Conservation (phyloP, 305 asterid species). For the Stenogyne calaminthoides region DNA sequence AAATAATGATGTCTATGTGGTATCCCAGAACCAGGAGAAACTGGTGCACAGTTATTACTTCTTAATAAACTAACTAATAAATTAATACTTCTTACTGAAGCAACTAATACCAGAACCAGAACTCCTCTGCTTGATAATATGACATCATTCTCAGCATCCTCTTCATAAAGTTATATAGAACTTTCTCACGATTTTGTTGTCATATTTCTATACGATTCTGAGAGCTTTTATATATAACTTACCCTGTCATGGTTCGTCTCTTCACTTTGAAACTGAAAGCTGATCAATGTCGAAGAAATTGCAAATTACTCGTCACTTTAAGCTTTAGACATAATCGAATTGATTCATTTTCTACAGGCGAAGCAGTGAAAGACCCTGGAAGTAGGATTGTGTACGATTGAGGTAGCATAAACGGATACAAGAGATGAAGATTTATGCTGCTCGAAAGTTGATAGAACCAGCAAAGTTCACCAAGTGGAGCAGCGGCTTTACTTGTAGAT, state of each 20-base stretch:
- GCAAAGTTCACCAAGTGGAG: slow-evolving; percentile 27
- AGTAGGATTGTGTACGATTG: slow-evolving; percentile 6
- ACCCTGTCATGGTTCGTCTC: not conserved
- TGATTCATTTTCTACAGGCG: slow-evolving; percentile 36
- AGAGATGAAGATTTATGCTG: slow-evolving; percentile 32
- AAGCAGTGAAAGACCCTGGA: slow-evolving; percentile 39
- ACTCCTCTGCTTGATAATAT: not conserved
- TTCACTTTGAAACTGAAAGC: not conserved
- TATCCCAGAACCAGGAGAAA: not conserved
- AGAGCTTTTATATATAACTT: not conserved
- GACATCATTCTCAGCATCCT: not conserved
- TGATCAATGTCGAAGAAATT: not conserved
- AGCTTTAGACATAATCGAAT: not conserved
- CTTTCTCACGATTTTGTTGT: not conserved
- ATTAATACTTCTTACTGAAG: too few species aligned
- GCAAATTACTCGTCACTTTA: not conserved
- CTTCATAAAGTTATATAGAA: not conserved
- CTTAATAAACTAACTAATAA: too few species aligned
- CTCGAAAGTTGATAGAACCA: slow-evolving; percentile 11
- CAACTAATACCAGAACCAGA: not conserved
- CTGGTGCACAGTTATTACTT: too few species aligned
- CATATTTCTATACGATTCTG: not conserved
- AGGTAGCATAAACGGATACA: slow-evolving; percentile 24
- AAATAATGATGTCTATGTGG: not conserved
- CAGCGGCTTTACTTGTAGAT: slow-evolving; percentile 49